A percentile compares a stretch with the other conserved stretches of the same genome.
phyloP scores from a whole-genome alignment of 495 filamentous ascomycete species.

The Penicillium daleae region DNA sequence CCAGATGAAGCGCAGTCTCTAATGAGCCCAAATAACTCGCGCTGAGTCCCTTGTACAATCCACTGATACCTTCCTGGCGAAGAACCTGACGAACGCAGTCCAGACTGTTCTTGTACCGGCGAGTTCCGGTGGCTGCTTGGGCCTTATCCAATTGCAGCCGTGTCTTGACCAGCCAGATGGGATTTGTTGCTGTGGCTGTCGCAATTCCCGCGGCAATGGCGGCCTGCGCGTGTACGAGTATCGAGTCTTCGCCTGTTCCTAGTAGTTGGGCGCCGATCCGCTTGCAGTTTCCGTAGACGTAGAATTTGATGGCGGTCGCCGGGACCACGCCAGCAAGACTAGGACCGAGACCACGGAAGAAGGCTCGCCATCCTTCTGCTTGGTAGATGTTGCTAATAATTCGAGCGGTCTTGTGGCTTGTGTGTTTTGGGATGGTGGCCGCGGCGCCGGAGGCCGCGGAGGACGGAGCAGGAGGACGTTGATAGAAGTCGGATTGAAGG shows the following conservation, averaged over 20 bases:
- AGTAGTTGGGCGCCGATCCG: conserved; percentile 68
- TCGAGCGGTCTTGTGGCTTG: conserved; percentile 77
- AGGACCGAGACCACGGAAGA: conserved; percentile 88
- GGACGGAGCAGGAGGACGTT: conserved; percentile 52
- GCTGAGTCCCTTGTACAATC: conserved; percentile 83
- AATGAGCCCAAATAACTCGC: conserved; percentile 86
- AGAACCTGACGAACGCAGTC: conserved; percentile 81
- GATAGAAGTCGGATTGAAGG: conserved; percentile 89
- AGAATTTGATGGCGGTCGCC: conserved; percentile 86
- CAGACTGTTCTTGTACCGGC: conserved; percentile 78
- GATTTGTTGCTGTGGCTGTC: conserved; percentile 86
- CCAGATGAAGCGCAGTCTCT: conserved; percentile 86
- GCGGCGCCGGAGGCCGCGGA: conserved; percentile 49
- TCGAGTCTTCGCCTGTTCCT: conserved; percentile 66
- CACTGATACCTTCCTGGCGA: conserved; percentile 72
- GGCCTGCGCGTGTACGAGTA: conserved; percentile 72
- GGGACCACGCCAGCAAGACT: conserved; percentile 88
- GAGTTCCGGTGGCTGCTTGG: conserved; percentile 55
- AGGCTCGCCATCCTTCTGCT: conserved; percentile 76
- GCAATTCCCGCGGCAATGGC: conserved; percentile 75
- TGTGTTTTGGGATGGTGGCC: conserved; percentile 51
- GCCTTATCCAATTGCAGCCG: conserved; percentile 84
- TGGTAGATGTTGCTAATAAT: conserved; percentile 78
- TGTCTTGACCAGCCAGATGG: conserved; percentile 93
- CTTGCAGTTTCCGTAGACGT: conserved; percentile 87